Evolutionary conservation across 257 asterid species (phyloP), one percentile per base, ranked within the genome.

Genomic region (Striga asiatica): DNA sequence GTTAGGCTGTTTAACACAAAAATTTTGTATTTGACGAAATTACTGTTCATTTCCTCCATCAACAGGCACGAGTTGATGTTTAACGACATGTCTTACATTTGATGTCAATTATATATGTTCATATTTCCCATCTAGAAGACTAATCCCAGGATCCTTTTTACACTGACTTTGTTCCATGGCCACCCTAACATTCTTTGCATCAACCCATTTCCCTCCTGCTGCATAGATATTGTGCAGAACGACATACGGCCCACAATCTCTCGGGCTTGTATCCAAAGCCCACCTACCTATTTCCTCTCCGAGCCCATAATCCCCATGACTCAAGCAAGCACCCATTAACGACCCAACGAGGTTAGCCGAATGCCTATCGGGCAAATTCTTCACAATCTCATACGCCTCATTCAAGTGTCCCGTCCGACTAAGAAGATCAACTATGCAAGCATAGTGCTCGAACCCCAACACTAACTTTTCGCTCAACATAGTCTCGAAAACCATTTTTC

Each of bases 221-320:
- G 86, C 86, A 65, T 74, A 74, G 1, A 82, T 64, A 52, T 82
- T 82, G 25, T 74, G 70, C 5, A 82, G 78, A 38, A 74, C 35
- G 61, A 82, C 86, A 48, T 66, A 71, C 0, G 74, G 54, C 10
- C 66, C 72, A 5, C 67, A 69, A 41, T 72, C 65, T 46, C 50
- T n/a, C 1, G 68, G 60, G 8, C 59, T 60, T 76, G 54, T 45
- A 47, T 60, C 77, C 4, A 79, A 18, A 61, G 72, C 29, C 49
- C 65, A n/a, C 52, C 51, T 69, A 24, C 92, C 84, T 8, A 79
- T 66, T 66, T 78, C 75, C 69, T 76, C 92, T 23, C 87, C 92
- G 43, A 82, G 75, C 60, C 25, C 43, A 35, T 71, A 69, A 43
- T 82, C 66, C 23, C 78, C 82, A 65, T 74, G 83, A 28, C 64